Conservation (phyloP, 2,329 filamentous ascomycete genomes). For the Beauveria brongniartii region DNA sequence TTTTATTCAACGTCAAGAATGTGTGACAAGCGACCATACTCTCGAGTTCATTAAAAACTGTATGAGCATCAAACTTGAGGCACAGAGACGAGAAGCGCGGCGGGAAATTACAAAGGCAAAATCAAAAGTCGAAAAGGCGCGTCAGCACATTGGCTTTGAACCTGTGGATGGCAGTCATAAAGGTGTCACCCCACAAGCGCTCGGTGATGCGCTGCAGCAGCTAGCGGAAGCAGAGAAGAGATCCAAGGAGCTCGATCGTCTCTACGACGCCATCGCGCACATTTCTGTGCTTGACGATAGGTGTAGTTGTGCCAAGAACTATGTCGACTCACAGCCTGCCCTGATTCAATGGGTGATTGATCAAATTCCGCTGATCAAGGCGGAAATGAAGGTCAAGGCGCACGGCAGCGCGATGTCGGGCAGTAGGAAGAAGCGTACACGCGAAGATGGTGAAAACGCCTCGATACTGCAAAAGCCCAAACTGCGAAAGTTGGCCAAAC, state of each 20-base stretch:
- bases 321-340: neutral
- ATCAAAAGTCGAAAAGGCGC: too few relatives aligned
- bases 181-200: neutral
- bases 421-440: neutral
- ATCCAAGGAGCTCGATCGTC: too few relatives aligned
- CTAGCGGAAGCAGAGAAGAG: neutral
- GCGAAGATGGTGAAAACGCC: neutral
- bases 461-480: neutral
- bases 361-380: neutral
- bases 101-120: neutral
- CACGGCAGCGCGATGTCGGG: neutral
- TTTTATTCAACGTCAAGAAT: neutral
- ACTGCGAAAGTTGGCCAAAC: neutral
- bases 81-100: neutral
- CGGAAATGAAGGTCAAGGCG: neutral
- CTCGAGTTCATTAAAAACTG: neutral
- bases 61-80: too few relatives aligned
- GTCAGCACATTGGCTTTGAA: too few relatives aligned
- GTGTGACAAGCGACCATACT: neutral
- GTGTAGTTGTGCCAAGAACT: neutral
- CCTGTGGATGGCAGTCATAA: too few relatives aligned
- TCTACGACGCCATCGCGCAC: too few relatives aligned
- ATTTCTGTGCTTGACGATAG: too few relatives aligned
- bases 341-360: neutral
- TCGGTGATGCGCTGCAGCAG: neutral